A percentile compares a stretch with the other conserved stretches of the same genome.
Evolutionary conservation across 495 filamentous ascomycete genomes (phyloP).

Genomic region (Penicilliopsis zonata): DNA sequence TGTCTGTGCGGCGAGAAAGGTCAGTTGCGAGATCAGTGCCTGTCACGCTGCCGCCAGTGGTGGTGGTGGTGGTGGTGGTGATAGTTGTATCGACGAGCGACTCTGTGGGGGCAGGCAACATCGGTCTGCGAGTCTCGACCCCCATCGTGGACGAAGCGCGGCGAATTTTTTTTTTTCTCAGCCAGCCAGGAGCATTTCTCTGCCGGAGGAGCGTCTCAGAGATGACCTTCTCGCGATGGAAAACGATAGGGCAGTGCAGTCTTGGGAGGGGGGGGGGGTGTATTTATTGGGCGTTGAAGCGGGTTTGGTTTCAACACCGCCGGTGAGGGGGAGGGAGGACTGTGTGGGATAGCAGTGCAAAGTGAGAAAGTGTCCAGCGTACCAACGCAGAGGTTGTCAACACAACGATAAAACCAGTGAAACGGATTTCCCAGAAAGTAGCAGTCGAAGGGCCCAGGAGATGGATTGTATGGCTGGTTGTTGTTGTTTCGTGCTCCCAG

Average conservation of each 20-base stretch:
- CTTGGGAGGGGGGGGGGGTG: no score
- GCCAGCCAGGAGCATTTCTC: constrained; percentile 26
- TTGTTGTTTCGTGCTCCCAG: no score
- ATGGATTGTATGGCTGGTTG: no score
- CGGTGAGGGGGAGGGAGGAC: no score
- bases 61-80: constrained; percentile 8
- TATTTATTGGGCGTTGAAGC: no score
- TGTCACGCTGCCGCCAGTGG: constrained; percentile 44
- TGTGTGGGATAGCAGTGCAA: no score
- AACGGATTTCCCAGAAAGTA: no score
- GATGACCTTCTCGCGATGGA: not conserved
- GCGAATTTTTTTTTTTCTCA: constrained; percentile 11
- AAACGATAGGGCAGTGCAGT: not conserved
- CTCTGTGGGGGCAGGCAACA: constrained; percentile 69
- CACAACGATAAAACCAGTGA: constrained; percentile 69
- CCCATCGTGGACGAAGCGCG: constrained; percentile 46
- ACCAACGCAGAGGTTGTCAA: constrained; percentile 4
- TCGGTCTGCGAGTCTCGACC: constrained; percentile 54
- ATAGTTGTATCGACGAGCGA: constrained; percentile 54
- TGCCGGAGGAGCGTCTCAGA: constrained; percentile 1
- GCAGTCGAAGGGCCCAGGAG: no score
- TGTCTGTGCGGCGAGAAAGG: constrained; percentile 65
- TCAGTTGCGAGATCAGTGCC: constrained; percentile 68
- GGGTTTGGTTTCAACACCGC: no score
- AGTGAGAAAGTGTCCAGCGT: no score